Evolutionary conservation across 176 grass and related monocot species (phyloP), one percentile per base, ranked within the genome.

Genomic region (Avena atlantica): DNA sequence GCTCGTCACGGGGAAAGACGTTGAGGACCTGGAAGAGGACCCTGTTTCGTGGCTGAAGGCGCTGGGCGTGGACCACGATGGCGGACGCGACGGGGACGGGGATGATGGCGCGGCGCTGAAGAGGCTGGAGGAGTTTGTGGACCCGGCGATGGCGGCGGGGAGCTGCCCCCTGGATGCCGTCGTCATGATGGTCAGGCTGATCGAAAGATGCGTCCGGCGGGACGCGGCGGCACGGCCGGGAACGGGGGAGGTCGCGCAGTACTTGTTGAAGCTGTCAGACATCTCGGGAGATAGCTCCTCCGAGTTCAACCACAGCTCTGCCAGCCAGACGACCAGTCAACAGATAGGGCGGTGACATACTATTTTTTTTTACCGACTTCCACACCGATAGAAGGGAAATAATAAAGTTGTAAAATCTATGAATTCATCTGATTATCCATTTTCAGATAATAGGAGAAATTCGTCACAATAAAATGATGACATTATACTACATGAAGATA

Each of bases 1-100:
- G 91, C 92, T 93, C 77, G 24, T 97, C 23, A 91, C 92, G 1
- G 93, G 93, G 1, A 93, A 86, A 57, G 91, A 69, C 86, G 78
- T 87, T 15, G 83, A 85, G 3, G 81, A 86, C 36, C 86, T 94
- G 7, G 42, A 81, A 3, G 89, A 81, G 0, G 80, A 68, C 79
- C 79, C 79, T 10, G 65, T 84, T 13, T 62, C 59, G 3, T 31
- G 19, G 0, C 5, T 91, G 24, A 63, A 27, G n/a, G 68, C 68
- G 8, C 19, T 86, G 12, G 47, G 62, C 48, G 5, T n/a, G 6
- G 64, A 66, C 34, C 67, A 29, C 23, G 68, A 49, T 8, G 78
- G 59, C 25, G n/a, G 16, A n/a, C 21, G 44, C 4, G 77, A 78
- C 56, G 34, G 31, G 13, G 40, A 42, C 6, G 31, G 31, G 31